phyloP scores from a whole-genome alignment of 345 rosid genomes.

The Kernera saxatilis region DNA sequence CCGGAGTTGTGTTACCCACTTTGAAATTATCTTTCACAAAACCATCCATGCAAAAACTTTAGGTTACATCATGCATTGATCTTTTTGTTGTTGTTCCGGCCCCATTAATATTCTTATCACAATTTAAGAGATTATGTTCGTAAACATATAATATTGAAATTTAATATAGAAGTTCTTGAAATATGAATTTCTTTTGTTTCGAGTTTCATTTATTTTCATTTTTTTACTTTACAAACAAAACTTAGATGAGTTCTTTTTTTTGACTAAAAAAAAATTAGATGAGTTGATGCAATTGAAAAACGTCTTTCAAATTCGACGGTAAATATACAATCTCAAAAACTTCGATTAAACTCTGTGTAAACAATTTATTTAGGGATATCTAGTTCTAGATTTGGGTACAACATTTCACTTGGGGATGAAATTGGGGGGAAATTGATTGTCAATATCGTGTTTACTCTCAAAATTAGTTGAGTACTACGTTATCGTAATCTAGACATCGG shows the following conservation, averaged over 20 bases:
- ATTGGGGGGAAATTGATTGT: neutral
- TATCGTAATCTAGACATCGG: no score
- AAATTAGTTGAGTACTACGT: no score
- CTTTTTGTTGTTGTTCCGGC: neutral
- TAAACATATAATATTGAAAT: neutral
- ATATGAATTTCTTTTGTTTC: neutral
- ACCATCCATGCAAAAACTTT: neutral
- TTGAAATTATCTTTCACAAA: neutral
- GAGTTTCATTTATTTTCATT: neutral
- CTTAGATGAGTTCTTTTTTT: neutral
- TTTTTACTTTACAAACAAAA: no score
- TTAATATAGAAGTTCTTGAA: neutral
- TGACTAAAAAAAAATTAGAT: neutral
- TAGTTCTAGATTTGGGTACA: no score
- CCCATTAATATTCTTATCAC: neutral
- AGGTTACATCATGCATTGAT: neutral
- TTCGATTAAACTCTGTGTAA: no score
- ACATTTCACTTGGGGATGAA: no score
- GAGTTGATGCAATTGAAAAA: neutral
- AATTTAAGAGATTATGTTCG: constrained; percentile 11
- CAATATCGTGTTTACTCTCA: no score
- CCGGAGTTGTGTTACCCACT: constrained; percentile 34
- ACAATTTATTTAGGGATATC: no score
- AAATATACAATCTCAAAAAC: no score
- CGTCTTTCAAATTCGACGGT: neutral